These are phyloP conservation scores for Obelidium mucronatum DNA, from an alignment of 192 early-diverging fungal genomes.

Conservation along the genomic window DNA sequence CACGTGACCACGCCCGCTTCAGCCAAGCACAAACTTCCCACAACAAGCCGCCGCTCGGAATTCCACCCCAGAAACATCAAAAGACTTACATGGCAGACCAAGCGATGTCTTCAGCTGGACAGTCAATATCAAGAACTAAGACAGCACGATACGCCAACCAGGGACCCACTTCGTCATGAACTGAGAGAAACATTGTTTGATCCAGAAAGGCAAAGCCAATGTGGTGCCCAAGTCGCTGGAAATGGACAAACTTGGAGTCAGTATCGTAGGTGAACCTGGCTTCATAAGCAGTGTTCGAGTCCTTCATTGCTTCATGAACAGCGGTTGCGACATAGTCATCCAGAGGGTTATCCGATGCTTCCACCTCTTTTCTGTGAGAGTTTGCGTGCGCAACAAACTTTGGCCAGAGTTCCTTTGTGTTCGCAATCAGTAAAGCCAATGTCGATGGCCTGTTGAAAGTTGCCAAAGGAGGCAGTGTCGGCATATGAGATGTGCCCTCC, in stretches of 20 bases:
- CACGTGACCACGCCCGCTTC: neutral
- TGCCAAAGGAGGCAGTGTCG: constrained; percentile 21
- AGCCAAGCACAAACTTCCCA: neutral
- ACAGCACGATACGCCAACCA: constrained; percentile 51
- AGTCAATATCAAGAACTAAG: constrained; percentile 43
- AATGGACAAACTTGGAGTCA: constrained; percentile 43
- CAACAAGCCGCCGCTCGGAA: too few relatives aligned
- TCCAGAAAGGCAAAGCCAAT: constrained; percentile 40
- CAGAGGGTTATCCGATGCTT: constrained; percentile 20
- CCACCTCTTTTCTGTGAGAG: constrained; percentile 8
- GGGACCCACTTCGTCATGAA: constrained; percentile 41
- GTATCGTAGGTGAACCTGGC: constrained; percentile 40
- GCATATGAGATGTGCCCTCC: neutral
- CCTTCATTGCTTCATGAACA: neutral
- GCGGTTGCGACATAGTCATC: constrained; percentile 26
- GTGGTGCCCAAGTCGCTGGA: constrained; percentile 40
- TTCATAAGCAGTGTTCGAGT: neutral
- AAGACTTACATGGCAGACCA: neutral
- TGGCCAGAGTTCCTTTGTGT: constrained; percentile 42
- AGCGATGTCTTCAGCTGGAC: neutral
- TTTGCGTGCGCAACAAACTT: constrained; percentile 29
- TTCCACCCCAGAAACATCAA: neutral
- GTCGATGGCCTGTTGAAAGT: constrained; percentile 38
- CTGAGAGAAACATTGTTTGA: constrained; percentile 36
- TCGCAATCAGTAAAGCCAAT: constrained; percentile 38